A percentile compares a stretch with the other conserved stretches of the same genome.
Evolutionary conservation across 2,329 filamentous ascomycete species (phyloP).

Genomic region (Graphilbum sp.): DNA sequence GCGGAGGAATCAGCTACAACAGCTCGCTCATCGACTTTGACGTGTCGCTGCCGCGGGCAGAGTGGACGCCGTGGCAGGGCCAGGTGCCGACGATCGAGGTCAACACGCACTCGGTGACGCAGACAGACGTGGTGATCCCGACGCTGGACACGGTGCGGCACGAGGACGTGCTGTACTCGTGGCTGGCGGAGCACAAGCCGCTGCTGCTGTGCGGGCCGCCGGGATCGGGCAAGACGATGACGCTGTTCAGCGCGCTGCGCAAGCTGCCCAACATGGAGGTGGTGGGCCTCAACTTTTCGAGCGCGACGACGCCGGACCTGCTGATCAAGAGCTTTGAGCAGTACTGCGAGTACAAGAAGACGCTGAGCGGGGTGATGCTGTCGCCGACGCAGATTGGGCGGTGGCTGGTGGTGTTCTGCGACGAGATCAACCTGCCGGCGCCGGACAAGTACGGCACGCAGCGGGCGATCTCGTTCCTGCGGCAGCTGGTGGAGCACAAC

Average conservation of each 20-base stretch:
- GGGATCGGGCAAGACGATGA: constrained; percentile 99
- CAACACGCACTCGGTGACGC: constrained; percentile 94
- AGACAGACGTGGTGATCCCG: constrained; percentile 96
- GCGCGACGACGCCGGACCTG: constrained; percentile 91
- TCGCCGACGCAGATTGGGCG: constrained; percentile 92
- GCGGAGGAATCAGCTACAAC: too few species aligned
- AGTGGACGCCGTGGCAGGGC: constrained; percentile 88
- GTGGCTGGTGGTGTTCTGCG: constrained; percentile 97
- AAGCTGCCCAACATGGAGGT: constrained; percentile 99
- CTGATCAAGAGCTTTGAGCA: constrained; percentile 99
- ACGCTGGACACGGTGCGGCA: constrained; percentile 95
- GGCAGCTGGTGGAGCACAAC: constrained; percentile 95
- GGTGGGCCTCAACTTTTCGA: constrained; percentile 97
- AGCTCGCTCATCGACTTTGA: constrained; percentile 87
- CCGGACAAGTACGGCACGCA: constrained; percentile 97
- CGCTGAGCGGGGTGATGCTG: constrained; percentile 84
- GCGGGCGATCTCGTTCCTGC: constrained; percentile 89
- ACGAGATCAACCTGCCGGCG: constrained; percentile 97
- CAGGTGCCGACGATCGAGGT: constrained; percentile 91
- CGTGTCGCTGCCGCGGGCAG: constrained; percentile 67
- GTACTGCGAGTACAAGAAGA: constrained; percentile 99
- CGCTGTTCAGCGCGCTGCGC: constrained; percentile 87
- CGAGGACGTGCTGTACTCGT: constrained; percentile 98
- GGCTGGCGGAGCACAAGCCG: constrained; percentile 97
- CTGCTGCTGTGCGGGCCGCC: constrained; percentile 91